Percentiles rank a stretch among this genome's conserved stretches.
These are phyloP conservation scores for Nakaseomyces uthaithaninus DNA, from an alignment of 1,139 yeast species.

Conservation along the genomic window DNA sequence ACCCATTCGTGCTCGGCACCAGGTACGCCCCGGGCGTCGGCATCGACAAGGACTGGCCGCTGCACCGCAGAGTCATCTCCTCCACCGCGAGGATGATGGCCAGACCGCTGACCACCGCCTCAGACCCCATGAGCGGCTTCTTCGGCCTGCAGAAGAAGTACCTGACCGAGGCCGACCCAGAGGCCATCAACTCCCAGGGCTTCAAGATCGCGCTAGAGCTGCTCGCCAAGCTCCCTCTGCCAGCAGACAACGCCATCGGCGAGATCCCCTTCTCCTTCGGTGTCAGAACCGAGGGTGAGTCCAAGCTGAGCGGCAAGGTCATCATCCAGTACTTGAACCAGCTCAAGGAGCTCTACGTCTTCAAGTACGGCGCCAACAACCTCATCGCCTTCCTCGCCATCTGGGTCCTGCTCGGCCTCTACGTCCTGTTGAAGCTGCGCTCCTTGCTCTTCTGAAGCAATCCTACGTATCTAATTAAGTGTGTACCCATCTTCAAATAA, in stretches of 20 bases:
- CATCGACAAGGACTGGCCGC: constrained; percentile 43
- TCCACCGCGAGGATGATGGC: constrained; percentile 41
- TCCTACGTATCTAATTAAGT: neutral
- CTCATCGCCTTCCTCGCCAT: constrained; percentile 28
- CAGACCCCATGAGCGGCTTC: constrained; percentile 44
- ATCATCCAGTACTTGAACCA: constrained; percentile 39
- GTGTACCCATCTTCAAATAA: too few relatives aligned
- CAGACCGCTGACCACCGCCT: constrained; percentile 39
- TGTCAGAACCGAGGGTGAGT: constrained; percentile 43
- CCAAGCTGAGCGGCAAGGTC: constrained; percentile 40
- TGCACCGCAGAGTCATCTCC: constrained; percentile 40
- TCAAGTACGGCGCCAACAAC: constrained; percentile 36
- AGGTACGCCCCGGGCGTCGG: constrained; percentile 44
- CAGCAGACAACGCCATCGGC: constrained; percentile 33
- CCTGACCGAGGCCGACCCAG: constrained; percentile 28
- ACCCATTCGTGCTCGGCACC: constrained; percentile 40
- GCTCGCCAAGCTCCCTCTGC: constrained; percentile 38
- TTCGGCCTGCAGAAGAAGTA: constrained; percentile 41
- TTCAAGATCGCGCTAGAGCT: constrained; percentile 42
- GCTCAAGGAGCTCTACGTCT: constrained; percentile 37
- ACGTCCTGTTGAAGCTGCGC: constrained; percentile 25
- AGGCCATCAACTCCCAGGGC: constrained; percentile 37
- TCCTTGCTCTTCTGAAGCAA: constrained; percentile 12
- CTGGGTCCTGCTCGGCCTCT: constrained; percentile 27
- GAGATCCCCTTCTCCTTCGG: constrained; percentile 44